Percentiles rank a stretch among this genome's conserved stretches.
Evolutionary conservation across 2,329 filamentous ascomycete genomes (phyloP).

Genomic region (Coniochaeta hoffmannii): DNA sequence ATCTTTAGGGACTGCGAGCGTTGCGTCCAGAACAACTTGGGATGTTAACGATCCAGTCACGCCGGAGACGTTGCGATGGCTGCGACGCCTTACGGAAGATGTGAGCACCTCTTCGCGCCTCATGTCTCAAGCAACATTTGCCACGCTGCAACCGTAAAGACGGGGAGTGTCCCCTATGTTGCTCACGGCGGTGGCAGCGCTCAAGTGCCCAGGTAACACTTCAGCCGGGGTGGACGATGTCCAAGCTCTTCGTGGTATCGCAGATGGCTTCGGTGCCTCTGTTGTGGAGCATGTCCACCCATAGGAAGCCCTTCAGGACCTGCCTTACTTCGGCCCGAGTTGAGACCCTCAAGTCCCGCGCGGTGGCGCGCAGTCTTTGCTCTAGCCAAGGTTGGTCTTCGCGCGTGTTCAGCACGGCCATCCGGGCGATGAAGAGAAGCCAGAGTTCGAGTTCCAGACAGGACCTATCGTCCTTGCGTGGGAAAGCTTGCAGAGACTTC

Average conservation of each 20-base stretch:
- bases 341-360: neutral
- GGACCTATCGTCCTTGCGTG: neutral
- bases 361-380: neutral
- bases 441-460: neutral
- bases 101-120: no score
- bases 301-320: slow-evolving; percentile 8
- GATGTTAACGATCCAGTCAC: no score
- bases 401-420: neutral
- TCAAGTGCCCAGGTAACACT: neutral
- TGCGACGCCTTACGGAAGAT: no score
- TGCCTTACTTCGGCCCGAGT: slow-evolving; percentile 4
- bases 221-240: neutral
- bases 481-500: neutral
- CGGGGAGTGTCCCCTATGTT: no score
- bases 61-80: no score
- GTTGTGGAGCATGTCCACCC: slow-evolving; percentile 8
- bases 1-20: no score
- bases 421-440: neutral
- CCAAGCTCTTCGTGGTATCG: neutral
- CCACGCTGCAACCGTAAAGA: no score
- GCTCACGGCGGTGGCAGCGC: no score
- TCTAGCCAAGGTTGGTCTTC: neutral
- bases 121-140: no score
- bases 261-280: neutral
- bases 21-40: no score